Evolutionary conservation across 1,284 basidiomycete genomes (phyloP).

Genomic region (Ceratobasidium theobromae): DNA sequence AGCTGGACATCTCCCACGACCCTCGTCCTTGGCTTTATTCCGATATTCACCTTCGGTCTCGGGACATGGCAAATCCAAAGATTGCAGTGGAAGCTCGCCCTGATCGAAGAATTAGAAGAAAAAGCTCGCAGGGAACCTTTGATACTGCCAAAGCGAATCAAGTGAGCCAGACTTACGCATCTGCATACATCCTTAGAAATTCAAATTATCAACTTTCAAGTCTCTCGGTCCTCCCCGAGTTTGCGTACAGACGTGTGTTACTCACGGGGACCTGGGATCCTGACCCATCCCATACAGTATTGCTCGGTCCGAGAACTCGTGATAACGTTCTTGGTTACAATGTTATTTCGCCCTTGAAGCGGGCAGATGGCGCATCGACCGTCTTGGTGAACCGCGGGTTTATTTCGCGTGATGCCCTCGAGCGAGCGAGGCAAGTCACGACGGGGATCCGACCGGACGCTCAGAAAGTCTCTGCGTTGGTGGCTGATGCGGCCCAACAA

Average conservation of each 20-base stretch:
- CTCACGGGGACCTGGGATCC: constrained; percentile 79
- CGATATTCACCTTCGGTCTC: constrained; percentile 87
- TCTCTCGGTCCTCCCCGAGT: constrained; percentile 71
- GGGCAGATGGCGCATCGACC: constrained; percentile 68
- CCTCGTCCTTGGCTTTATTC: constrained; percentile 80
- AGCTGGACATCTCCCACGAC: constrained; percentile 63
- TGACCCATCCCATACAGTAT: constrained; percentile 60
- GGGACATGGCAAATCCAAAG: constrained; percentile 92
- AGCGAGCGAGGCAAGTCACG: constrained; percentile 40
- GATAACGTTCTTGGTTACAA: constrained; percentile 88
- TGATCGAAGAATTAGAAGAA: constrained; percentile 93
- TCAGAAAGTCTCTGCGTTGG: constrained; percentile 53
- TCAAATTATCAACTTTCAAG: constrained; percentile 38
- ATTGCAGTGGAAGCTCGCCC: constrained; percentile 90
- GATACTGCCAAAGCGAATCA: constrained; percentile 78
- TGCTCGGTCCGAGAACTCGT: constrained; percentile 82
- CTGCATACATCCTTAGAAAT: neutral
- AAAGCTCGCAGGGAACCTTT: constrained; percentile 84
- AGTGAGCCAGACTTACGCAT: constrained; percentile 57
- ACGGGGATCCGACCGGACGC: constrained; percentile 31
- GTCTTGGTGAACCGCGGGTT: constrained; percentile 93
- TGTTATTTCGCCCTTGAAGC: constrained; percentile 80
- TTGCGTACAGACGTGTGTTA: constrained; percentile 80
- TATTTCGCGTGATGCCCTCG: constrained; percentile 51
- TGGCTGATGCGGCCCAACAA: constrained; percentile 40